Evolutionary conservation across 2,329 filamentous ascomycete genomes (phyloP).

Genomic region (Penicillium expansum): DNA sequence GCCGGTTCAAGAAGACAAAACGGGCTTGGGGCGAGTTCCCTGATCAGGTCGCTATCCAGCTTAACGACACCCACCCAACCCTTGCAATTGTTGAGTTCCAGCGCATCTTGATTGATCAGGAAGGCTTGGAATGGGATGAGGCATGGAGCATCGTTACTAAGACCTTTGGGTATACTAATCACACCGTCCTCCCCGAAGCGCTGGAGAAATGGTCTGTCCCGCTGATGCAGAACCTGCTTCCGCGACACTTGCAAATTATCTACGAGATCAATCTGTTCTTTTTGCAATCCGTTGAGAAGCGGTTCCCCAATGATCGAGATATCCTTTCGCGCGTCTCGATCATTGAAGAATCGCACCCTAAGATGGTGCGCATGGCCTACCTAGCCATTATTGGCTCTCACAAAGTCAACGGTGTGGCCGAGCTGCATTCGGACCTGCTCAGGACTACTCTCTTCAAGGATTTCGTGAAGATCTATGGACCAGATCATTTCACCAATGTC

Average conservation of each 20-base stretch:
- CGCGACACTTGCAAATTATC: constrained; percentile 93
- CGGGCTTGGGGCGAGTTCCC: constrained; percentile 88
- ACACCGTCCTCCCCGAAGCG: constrained; percentile 94
- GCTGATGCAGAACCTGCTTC: constrained; percentile 85
- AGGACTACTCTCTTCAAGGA: constrained; percentile 99
- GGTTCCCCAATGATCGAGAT: constrained; percentile 85
- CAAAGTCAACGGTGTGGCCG: constrained; percentile 98
- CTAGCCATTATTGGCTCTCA: constrained; percentile 94
- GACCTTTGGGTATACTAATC: constrained; percentile 96
- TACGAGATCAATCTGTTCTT: constrained; percentile 98
- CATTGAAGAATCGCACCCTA: constrained; percentile 92
- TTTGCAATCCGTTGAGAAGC: constrained; percentile 83
- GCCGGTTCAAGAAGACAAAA: constrained; percentile 96
- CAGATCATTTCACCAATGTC: constrained; percentile 97
- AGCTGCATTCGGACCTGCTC: constrained; percentile 95
- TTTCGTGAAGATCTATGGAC: constrained; percentile 91
- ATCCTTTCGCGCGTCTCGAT: constrained; percentile 87
- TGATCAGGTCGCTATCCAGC: constrained; percentile 92
- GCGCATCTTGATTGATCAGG: constrained; percentile 83
- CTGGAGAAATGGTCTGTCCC: constrained; percentile 98
- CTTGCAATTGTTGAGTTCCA: constrained; percentile 94
- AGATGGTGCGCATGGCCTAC: constrained; percentile 98
- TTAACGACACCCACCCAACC: constrained; percentile 97
- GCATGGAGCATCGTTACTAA: constrained; percentile 79
- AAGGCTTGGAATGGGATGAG: constrained; percentile 89